phyloP scores from a whole-genome alignment of 768 basidiomycete genomes.

The Fomitopsis serialis region DNA sequence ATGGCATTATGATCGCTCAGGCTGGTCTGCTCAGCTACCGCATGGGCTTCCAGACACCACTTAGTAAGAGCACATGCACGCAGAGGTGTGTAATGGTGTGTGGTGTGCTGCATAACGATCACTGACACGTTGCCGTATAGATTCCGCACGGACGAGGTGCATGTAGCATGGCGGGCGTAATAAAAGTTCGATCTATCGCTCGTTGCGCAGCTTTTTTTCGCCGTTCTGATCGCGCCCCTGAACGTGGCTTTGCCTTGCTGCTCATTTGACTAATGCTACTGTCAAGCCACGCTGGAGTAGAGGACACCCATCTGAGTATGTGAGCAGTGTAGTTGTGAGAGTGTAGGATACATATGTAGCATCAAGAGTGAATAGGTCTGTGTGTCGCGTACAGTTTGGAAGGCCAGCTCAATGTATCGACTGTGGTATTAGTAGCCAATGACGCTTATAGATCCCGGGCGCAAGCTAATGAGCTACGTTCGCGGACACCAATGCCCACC shows the following conservation, averaged over 20 bases:
- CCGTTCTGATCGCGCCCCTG: too few species aligned
- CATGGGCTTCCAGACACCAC: constrained; percentile 79
- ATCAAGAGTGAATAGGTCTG: too few species aligned
- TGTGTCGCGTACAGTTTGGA: too few species aligned
- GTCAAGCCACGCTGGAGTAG: too few species aligned
- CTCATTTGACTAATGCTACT: too few species aligned
- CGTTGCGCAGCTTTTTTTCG: not conserved
- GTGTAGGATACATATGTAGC: too few species aligned
- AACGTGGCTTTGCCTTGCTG: too few species aligned
- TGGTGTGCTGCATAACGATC: not conserved
- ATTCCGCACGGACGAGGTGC: constrained; percentile 92
- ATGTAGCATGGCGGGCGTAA: constrained; percentile 82
- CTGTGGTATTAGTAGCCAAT: too few species aligned
- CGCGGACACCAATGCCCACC: constrained; percentile 46
- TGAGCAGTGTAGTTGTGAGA: too few species aligned
- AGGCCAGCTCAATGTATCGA: too few species aligned
- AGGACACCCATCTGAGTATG: too few species aligned
- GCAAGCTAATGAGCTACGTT: constrained; percentile 30
- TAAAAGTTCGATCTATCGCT: not conserved
- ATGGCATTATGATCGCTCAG: constrained; percentile 99
- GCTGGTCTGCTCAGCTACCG: constrained; percentile 89
- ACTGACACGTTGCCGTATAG: constrained; percentile 32
- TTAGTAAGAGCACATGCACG: constrained; percentile 82
- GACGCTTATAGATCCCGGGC: too few species aligned
- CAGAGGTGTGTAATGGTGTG: constrained; percentile 60